Evolutionary conservation across 352 stramenopile genomes (phyloP).

Genomic region (Phytopythium ostracodes): DNA sequence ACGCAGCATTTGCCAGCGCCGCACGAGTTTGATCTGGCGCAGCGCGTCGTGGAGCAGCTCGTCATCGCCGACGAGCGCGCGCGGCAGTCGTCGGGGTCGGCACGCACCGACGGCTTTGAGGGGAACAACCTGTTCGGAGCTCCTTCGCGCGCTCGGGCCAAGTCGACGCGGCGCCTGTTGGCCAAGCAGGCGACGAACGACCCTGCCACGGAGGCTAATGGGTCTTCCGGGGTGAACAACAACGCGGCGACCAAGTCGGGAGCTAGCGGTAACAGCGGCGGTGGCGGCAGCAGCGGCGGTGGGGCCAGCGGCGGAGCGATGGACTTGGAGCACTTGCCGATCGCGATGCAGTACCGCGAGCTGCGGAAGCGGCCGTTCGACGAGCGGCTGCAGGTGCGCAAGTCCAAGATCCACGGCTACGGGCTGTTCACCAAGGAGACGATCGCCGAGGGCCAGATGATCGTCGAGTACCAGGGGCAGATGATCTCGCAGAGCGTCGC

Average conservation of each 20-base stretch:
- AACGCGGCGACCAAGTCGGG: conserved; percentile 8
- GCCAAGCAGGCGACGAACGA: conserved; percentile 34
- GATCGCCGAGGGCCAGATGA: conserved; percentile 92
- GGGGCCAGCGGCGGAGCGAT: conserved; percentile 37
- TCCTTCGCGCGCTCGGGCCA: conserved; percentile 12
- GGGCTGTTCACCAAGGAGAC: conserved; percentile 94
- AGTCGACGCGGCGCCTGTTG: conserved; percentile 17
- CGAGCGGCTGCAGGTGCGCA: conserved; percentile 88
- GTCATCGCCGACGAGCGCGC: conserved; percentile 81
- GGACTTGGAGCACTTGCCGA: conserved; percentile 80
- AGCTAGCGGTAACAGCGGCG: conserved; percentile 7
- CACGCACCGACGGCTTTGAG: conserved; percentile 83
- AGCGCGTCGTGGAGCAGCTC: conserved; percentile 76
- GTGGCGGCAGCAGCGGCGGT: conserved; percentile 6
- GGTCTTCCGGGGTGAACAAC: neutral
- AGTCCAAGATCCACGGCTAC: conserved; percentile 95
- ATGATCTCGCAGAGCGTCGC: conserved; percentile 89
- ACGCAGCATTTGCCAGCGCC: conserved; percentile 68
- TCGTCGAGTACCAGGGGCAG: conserved; percentile 96
- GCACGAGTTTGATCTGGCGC: conserved; percentile 72
- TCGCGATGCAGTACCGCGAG: conserved; percentile 90
- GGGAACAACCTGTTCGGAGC: conserved; percentile 44
- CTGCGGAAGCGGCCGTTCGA: conserved; percentile 90
- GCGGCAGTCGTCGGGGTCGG: conserved; percentile 78
- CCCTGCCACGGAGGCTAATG: conserved; percentile 3